Base-by-base conservation (phyloP, 2,329 filamentous ascomycete genomes). In the Clonostachys solani region DNA sequence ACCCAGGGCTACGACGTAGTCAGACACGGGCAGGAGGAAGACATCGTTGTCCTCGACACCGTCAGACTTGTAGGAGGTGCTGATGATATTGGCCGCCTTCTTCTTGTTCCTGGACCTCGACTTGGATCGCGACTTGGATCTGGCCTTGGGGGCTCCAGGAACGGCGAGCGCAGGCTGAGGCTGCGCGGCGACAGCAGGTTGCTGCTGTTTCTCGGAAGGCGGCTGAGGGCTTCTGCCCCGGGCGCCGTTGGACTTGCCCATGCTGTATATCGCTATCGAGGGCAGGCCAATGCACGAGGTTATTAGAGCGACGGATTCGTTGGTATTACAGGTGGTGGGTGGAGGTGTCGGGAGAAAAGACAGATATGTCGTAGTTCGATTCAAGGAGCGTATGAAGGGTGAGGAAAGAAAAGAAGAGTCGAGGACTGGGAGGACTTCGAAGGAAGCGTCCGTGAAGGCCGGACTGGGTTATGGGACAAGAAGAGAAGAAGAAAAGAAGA, bases 41-140 rank as follows among this genome's bases (percentile, higher is more conserved):
- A 97, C 84, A 74, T 97, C 91, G 72, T 96, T 86, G 73, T 99
- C 89, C 55, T 81, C 78, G 47, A 97, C 87, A 44, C 87, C 88
- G 44, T 89, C 83, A 3, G 87, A 91, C 48, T 83, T 80, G 72
- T 89, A 92, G 59, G 86, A 82, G 44, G 71, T 64, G 46, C 63
- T 57, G 52, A 65, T 54, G 50, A 52, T 54, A 54, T 61, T 62
- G 47, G 46, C 38, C n/a, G 33, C 23, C 41, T 60, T 50, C 15
- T 18, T 18, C 36, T 61, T 55, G 46, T 66, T 60, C 46, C 46
- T 49, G 44, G 34, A 43, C 18, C 47, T 44, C 33, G 47, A 49
- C 47, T 43, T 49, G 44, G 47, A 49, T 17, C 47, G 23, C 13
- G 47, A 49, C 45, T 48, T 52, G 42, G 48, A 49, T 23, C 46